phyloP scores from a whole-genome alignment of 169 alveolate genomes.

The Plasmodium gallinaceum region DNA sequence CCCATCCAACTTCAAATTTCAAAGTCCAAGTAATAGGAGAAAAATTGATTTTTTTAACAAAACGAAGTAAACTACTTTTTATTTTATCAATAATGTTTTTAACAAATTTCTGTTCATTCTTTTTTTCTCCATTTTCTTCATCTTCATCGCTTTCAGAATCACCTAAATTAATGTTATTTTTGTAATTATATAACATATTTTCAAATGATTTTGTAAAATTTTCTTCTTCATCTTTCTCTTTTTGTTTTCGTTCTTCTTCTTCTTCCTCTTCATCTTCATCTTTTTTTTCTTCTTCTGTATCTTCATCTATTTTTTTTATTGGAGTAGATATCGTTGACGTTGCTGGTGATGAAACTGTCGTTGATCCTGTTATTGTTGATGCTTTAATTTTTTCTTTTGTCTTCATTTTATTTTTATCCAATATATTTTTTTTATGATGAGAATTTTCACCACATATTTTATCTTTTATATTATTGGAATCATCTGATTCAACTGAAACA shows the following conservation, averaged over 20 bases:
- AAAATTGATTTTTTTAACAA: constrained; percentile 56
- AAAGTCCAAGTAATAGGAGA: constrained; percentile 79
- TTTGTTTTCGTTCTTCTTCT: constrained; percentile 55
- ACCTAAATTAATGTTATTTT: constrained; percentile 65
- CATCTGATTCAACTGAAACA: constrained; percentile 2
- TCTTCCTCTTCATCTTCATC: constrained; percentile 79
- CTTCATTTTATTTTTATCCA: background rate
- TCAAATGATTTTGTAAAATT: constrained; percentile 44
- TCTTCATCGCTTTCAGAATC: constrained; percentile 43
- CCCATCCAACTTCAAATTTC: constrained; percentile 78
- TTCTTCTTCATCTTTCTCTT: constrained; percentile 39
- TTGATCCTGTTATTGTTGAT: background rate
- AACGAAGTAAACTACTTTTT: constrained; percentile 57
- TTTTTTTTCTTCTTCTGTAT: constrained; percentile 46
- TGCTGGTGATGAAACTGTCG: constrained; percentile 1
- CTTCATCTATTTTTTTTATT: constrained; percentile 15
- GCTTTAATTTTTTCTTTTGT: background rate
- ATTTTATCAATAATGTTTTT: constrained; percentile 77
- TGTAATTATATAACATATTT: constrained; percentile 70
- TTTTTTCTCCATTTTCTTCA: constrained; percentile 55
- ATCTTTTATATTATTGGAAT: background rate
- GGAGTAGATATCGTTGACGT: constrained; percentile 27
- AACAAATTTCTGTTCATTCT: constrained; percentile 79
- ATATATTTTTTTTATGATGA: background rate
- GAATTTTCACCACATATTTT: background rate